Percentiles rank a stretch among this genome's conserved stretches.
phyloP scores from a whole-genome alignment of 2,329 filamentous ascomycete genomes.

The Cladosporium cucumerinum region DNA sequence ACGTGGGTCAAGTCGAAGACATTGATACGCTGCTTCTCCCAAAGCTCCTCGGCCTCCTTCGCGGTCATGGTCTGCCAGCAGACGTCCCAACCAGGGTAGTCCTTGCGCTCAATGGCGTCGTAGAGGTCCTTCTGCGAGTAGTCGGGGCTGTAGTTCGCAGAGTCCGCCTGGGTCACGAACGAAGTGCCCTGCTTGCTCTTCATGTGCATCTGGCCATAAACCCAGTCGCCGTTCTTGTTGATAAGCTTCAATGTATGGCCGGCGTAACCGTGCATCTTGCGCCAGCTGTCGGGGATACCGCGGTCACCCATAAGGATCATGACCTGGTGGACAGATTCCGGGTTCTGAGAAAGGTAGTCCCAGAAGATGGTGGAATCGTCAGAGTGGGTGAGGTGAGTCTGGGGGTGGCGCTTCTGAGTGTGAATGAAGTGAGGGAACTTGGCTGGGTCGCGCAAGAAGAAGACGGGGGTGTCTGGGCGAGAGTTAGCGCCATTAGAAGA shows the following conservation, averaged over 20 bases:
- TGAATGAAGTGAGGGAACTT: conserved; percentile 74
- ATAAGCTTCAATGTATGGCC: conserved; percentile 54
- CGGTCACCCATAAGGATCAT: conserved; percentile 55
- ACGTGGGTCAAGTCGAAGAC: conserved; percentile 54
- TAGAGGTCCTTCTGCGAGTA: conserved; percentile 53
- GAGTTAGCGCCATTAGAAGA: neutral
- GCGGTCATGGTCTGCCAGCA: conserved; percentile 52
- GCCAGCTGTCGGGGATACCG: conserved; percentile 54
- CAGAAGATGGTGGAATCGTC: conserved; percentile 65
- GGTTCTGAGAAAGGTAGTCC: conserved; percentile 56
- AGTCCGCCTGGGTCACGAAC: conserved; percentile 52
- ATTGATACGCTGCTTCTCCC: conserved; percentile 54
- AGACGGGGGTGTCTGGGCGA: conserved; percentile 63
- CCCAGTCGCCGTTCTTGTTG: conserved; percentile 53
- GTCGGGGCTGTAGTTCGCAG: conserved; percentile 50
- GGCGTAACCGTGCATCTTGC: conserved; percentile 54
- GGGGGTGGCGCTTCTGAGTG: conserved; percentile 70
- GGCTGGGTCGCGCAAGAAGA: conserved; percentile 70
- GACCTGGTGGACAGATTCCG: conserved; percentile 53
- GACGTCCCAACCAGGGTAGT: conserved; percentile 52
- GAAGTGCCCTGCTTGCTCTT: conserved; percentile 52
- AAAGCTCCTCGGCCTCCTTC: conserved; percentile 50
- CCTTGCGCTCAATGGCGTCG: conserved; percentile 51
- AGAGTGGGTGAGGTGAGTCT: conserved; percentile 54
- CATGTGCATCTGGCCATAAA: conserved; percentile 53